Evolutionary conservation across 768 basidiomycete species (phyloP), one percentile per base, ranked within the genome.

Genomic region (Terana coerulea): DNA sequence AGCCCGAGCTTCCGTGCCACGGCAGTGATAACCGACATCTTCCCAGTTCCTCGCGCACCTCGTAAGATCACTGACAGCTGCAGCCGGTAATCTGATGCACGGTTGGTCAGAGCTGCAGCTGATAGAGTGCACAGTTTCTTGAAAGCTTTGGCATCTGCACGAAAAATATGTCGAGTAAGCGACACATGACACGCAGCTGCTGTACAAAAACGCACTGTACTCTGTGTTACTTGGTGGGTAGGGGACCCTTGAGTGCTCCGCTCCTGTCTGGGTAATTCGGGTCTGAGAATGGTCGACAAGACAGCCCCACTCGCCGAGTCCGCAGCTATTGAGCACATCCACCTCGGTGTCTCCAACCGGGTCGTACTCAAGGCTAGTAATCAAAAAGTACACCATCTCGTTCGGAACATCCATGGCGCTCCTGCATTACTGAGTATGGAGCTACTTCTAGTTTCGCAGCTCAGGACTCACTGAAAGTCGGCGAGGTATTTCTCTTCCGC

Each of bases 11-110:
- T 68, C 41, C 76, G 75, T 5, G 86, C 79, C 11, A 85, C 79
- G 67, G 69, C 72, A 5, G 66, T 64, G 0, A 83, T 78, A 5
- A 78, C 68, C 0, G 85, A 85, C 53, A 80, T 81, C 70, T 98
- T 98, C 2, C 97, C 95, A 1, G 75, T 73, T 1, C 95, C 94
- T 49, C 87, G 73, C 0, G 83, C 73, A 0, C 95, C 95, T 55
- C 86, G 86, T 34, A 98, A 63, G 1, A 97, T 70, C 7, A 95
- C 71, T 0, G 88, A 84, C 8, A 92, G 67, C 39, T 81, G 78
- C 2, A 94, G 70, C 41, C 78, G 73, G 50, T 84, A 86, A 47
- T 79, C 74, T 14, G 79, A 64, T 3, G 85, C 80, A 30, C 75
- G 68, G 3, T 75, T 75, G 1, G 78, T 72, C 11, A 86, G 69